Evolutionary conservation across 768 basidiomycete genomes (phyloP).

Genomic region (Russula dissimulans): DNA sequence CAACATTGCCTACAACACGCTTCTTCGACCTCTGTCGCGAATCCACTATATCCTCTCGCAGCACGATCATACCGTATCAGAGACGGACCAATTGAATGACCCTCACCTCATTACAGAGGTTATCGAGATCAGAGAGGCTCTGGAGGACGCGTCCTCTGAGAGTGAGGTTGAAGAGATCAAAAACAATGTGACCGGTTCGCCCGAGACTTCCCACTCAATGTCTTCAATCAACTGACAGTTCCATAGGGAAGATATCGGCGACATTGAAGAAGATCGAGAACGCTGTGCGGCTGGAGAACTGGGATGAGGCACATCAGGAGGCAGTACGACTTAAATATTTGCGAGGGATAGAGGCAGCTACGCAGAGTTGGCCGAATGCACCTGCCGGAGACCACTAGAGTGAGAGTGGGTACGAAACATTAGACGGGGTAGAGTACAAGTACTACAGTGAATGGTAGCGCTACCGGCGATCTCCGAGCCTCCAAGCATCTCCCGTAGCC

Average conservation of each 20-base stretch:
- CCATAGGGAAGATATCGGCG: constrained; percentile 42
- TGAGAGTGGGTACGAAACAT: too few species aligned
- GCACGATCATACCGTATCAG: constrained; percentile 49
- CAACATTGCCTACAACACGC: constrained; percentile 74
- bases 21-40: constrained; percentile 63
- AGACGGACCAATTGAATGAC: constrained; percentile 67
- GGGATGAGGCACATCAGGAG: constrained; percentile 46
- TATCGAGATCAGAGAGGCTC: constrained; percentile 67
- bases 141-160: constrained; percentile 52
- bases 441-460: neutral
- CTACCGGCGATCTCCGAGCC: neutral
- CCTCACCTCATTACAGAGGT: constrained; percentile 62
- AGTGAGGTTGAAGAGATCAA: constrained; percentile 43
- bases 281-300: constrained; percentile 43
- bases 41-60: constrained; percentile 71
- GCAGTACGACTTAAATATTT: constrained; percentile 71
- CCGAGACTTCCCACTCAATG: neutral
- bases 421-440: too few species aligned
- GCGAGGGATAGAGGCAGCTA: constrained; percentile 50
- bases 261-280: constrained; percentile 39
- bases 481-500: too few species aligned
- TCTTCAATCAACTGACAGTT: neutral
- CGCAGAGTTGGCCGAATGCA: constrained; percentile 27
- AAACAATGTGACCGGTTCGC: constrained; percentile 47
- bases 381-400: constrained; percentile 22